These are phyloP conservation scores for Fragilaria radians DNA, from an alignment of 108 stramenopile genomes.

Conservation along the genomic window DNA sequence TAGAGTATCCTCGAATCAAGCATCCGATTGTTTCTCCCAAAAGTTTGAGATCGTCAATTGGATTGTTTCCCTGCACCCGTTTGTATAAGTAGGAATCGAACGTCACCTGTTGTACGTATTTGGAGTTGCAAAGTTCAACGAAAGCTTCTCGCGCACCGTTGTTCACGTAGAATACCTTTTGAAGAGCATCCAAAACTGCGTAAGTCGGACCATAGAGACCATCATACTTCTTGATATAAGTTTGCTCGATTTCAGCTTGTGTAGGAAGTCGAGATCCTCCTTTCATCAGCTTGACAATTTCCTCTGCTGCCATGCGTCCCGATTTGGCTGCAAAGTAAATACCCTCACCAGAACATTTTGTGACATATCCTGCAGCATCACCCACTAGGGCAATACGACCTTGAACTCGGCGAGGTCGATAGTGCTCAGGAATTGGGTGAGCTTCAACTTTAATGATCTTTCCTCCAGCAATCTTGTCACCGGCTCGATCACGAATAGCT, in stretches of 20 bases:
- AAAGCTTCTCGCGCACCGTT: conserved; percentile 98
- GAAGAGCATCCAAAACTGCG: conserved; percentile 93
- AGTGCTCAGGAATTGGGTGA: conserved; percentile 98
- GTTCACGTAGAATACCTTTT: conserved; percentile 97
- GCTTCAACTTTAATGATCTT: conserved; percentile 99
- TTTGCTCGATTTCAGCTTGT: conserved; percentile 85
- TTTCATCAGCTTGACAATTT: conserved; percentile 85
- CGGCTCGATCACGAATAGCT: conserved; percentile 97
- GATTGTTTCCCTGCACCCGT: conserved; percentile 96
- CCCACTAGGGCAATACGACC: conserved; percentile 93
- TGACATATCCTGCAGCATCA: conserved; percentile 97
- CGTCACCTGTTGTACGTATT: conserved; percentile 97
- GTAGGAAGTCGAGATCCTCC: conserved; percentile 86
- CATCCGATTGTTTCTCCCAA: conserved; percentile 93
- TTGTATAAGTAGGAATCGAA: conserved; percentile 99
- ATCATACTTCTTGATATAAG: conserved; percentile 95
- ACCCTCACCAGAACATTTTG: conserved; percentile 98
- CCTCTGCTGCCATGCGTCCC: conserved; percentile 96
- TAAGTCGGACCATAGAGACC: conserved; percentile 92
- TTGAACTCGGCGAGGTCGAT: conserved; percentile 93
- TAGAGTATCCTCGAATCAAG: conserved; percentile 91
- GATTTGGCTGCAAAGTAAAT: conserved; percentile 98
- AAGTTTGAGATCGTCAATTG: conserved; percentile 95
- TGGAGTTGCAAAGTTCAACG: conserved; percentile 95
- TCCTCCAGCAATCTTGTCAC: conserved; percentile 94